Base-by-base conservation (phyloP, 208 protist genomes). In the Angomonas ambiguus region DNA sequence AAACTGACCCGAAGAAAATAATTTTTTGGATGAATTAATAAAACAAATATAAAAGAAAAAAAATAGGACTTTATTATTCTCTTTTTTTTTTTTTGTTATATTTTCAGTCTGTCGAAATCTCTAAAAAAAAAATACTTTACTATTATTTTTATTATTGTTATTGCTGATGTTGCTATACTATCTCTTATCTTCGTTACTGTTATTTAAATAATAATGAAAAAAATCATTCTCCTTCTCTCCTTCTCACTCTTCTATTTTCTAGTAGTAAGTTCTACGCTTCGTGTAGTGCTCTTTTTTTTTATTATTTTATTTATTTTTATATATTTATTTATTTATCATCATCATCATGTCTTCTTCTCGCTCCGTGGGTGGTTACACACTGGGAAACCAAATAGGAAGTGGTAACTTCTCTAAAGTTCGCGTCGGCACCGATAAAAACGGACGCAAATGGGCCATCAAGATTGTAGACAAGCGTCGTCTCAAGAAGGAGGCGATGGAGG, bases 341-440 rank as follows among this genome's bases (percentile, higher is more conserved):
- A 24, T 31, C 31, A 71, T 25, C 6, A 49, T n/a, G 42, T 30
- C 41, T 30, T 33, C 38, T 20, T 16, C 20, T 18, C 38, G 42
- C 22, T 67, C 65, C 28, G 76, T 96, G 34, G 90, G 91, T 24
- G 69, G 88, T 63, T 97, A 95, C 74, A 77, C 83, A 53, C 72
- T 97, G n/a, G 91, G 91, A 45, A 80, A 85, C 62, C 85, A 83
- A 41, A 76, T 97, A 48, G 93, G 93, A 22, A 82, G 77, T 5
- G 93, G 93, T 49, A 97, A 90, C 72, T 96, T 96, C 79, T 94
- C 88, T 2, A 93, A 93, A 67, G 91, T 96, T 58, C 79, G 83
- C 8, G 28, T 91, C 18, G 91, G 75, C 42, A 83, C 72, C 0
- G 91, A 96, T 38, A 58, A 74, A 18, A 80, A 74, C 20, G 87